Percentiles rank a stretch among this genome's conserved stretches.
Conservation (phyloP, 2,329 filamentous ascomycete genomes). For the Fusarium odoratissimum region DNA sequence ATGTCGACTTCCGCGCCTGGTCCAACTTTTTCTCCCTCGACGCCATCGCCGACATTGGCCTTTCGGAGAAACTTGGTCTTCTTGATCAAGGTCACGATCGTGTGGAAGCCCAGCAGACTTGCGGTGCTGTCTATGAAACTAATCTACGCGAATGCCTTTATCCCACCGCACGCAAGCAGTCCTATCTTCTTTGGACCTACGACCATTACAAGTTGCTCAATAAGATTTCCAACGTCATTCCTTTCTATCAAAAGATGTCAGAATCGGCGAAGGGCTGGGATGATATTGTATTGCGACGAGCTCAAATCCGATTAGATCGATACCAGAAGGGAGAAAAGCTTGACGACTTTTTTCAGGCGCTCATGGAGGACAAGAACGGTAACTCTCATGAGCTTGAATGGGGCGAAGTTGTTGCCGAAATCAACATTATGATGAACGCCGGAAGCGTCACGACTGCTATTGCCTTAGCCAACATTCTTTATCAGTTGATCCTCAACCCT, state of each 20-base stretch:
- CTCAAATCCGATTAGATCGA: constrained; percentile 44
- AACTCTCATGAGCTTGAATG: constrained; percentile 57
- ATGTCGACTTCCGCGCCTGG: constrained; percentile 61
- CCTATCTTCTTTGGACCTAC: constrained; percentile 63
- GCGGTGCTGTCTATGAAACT: constrained; percentile 59
- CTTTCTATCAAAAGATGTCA: constrained; percentile 48
- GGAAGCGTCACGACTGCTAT: constrained; percentile 62
- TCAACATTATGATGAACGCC: constrained; percentile 64
- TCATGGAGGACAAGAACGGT: constrained; percentile 62
- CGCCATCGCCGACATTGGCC: constrained; percentile 66
- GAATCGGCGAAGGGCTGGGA: constrained; percentile 53
- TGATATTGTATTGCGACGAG: constrained; percentile 53
- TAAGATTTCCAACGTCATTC: constrained; percentile 61
- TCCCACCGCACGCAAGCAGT: constrained; percentile 61
- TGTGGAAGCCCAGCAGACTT: constrained; percentile 55
- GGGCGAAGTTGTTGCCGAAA: constrained; percentile 69
- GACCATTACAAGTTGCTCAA: constrained; percentile 61
- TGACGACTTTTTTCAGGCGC: constrained; percentile 67
- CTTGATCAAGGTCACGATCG: constrained; percentile 61
- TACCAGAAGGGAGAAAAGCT: constrained; percentile 61
- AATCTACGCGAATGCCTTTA: constrained; percentile 63
- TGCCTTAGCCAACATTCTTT: constrained; percentile 64
- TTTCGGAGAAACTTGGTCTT: constrained; percentile 62
- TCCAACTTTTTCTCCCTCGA: constrained; percentile 68
- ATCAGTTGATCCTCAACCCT: constrained; percentile 62